Evolutionary conservation across 345 rosid species (phyloP), one percentile per base, ranked within the genome.

Genomic region (Fremontodendron californicum): DNA sequence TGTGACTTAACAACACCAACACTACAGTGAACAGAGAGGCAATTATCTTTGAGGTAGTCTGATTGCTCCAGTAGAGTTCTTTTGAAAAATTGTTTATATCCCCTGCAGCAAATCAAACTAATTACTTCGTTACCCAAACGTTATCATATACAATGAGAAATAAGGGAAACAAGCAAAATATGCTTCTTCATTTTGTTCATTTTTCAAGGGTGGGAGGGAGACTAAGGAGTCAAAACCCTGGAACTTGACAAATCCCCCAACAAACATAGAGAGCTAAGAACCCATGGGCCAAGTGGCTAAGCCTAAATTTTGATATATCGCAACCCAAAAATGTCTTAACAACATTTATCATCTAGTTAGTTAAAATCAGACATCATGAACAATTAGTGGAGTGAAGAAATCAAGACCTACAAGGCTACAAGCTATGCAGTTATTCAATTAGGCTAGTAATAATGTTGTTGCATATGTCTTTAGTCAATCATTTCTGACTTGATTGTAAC

Each of bases 1-100:
- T 81, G 85, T 21, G 91, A 88, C 84, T 80, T 83, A 78, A 88
- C 91, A 75, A 88, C 91, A 63, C 91, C 89, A 31, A 88, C 91
- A 77, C 85, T 85, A 76, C 91, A 88, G 64, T 76, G 81, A 61
- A 88, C 84, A 40, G 86, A 84, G 46, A 88, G 87, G 75, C 89
- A 86, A 79, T 88, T 84, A 9, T 83, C 88, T 78, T 85, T 88
- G 19, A 86, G 87, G 79, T 82, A 88, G 80, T 86, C 88, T 2
- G 91, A 88, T 54, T 83, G 77, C 80, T 88, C 91, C 66, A 88
- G 81, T 62, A 83, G 75, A 57, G 64, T 77, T 55, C 91, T 82
- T 75, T 79, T 88, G 80, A 85, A 88, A 84, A 90, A 90, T 54
- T 90, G 83, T 78, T 88, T 86, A 83, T 90, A 88, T 43, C 93